Evolutionary conservation across 306 rosid species (phyloP), one percentile per base, ranked within the genome.

Genomic region (Prunus padus): DNA sequence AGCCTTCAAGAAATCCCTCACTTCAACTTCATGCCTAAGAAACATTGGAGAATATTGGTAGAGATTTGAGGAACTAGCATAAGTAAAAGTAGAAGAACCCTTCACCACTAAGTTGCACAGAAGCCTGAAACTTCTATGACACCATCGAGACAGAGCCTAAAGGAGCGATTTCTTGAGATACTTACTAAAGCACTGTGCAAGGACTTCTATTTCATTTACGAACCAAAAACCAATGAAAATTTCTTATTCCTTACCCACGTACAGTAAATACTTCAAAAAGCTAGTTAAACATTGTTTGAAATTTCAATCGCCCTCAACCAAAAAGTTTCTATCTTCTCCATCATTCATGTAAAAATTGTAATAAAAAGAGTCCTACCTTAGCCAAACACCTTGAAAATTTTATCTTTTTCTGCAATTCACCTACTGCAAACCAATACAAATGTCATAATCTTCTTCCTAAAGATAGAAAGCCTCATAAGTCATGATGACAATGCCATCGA

Each of bases 1-100:
- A 76, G 63, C 65, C 67, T 77, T 61, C n/a, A 51, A 73, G 64
- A 57, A 71, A 59, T 26, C 68, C 68, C 23, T 19, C 10, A 3
- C 31, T 64, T 46, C 28, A 55, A 55, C 61, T 22, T 55, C 61
- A 8, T 55, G 20, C 4, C 61, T 55, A 10, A n/a, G 61, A 8
- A 25, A 5, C 33, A 25, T 25, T 25, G 31, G 66, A 61, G 42
- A 61, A 23, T 57, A 23, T 12, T 14, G 37, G 19, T 60, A 60
- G 40, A 26, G 63, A 46, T 46, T 45, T 26, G 54, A 45, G 71
- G 23, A 69, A 50, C 62, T 11, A 70, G 30, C 59, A 46, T 8
- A 31, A 67, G 47, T 13, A 70, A 52, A 70, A 51, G 33, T 65
- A 20, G 50, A 37, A 65, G 8, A 8, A 1, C 51, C 30, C 26